These are phyloP conservation scores for Talaromyces sp. DNA, from an alignment of 2,329 filamentous ascomycete species.

Conservation along the genomic window DNA sequence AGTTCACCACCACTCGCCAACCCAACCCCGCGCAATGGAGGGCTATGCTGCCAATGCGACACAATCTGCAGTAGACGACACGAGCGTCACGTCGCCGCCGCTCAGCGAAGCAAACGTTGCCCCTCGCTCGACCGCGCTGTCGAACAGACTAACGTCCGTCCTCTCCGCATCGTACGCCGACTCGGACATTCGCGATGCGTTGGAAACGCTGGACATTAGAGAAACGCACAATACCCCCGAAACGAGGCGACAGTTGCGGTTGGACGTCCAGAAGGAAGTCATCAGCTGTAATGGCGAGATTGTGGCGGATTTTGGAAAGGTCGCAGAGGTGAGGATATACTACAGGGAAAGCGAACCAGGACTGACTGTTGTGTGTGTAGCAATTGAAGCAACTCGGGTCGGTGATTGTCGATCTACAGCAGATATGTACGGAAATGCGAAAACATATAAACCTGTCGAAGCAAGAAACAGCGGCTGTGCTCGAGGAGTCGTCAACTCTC, in stretches of 20 bases:
- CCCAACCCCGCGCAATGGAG: constrained; percentile 20
- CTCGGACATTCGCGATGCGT: constrained; percentile 79
- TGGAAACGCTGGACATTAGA: constrained; percentile 70
- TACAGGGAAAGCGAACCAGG: neutral
- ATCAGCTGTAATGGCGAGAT: constrained; percentile 89
- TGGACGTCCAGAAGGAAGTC: constrained; percentile 85
- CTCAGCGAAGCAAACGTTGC: constrained; percentile 21
- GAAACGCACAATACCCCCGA: constrained; percentile 68
- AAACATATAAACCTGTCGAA: constrained; percentile 69
- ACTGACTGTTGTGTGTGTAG: constrained; percentile 38
- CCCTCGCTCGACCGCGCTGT: constrained; percentile 57
- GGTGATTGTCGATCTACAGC: constrained; percentile 72
- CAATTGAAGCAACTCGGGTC: constrained; percentile 80
- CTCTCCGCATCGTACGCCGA: constrained; percentile 91
- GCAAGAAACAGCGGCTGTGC: constrained; percentile 63
- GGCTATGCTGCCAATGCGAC: constrained; percentile 26
- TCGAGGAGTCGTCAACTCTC: constrained; percentile 70
- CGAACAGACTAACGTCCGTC: constrained; percentile 75
- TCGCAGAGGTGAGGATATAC: constrained; percentile 64
- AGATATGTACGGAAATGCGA: constrained; percentile 74
- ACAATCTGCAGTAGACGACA: constrained; percentile 17
- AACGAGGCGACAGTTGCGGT: constrained; percentile 68
- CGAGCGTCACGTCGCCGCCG: constrained; percentile 18
- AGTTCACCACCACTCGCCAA: neutral
- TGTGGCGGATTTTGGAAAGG: constrained; percentile 77